Conservation (phyloP, 2,329 filamentous ascomycete species). For the Verticillium klebahnii region DNA sequence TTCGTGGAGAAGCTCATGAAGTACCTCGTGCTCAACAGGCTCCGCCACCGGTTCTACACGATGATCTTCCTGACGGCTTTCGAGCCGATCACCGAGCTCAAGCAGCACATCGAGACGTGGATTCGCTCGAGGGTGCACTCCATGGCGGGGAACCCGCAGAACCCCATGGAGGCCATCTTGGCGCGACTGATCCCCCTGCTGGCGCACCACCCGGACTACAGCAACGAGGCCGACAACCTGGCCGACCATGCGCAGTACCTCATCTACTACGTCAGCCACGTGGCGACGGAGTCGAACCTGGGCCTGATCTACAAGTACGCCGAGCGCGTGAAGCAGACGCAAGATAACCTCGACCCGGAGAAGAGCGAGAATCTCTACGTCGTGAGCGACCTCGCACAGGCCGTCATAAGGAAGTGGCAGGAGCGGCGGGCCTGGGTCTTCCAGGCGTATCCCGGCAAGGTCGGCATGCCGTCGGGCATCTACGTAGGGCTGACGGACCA, state of each 20-base stretch:
- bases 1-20: conserved; percentile 89
- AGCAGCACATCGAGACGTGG: conserved; percentile 78
- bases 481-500: conserved; percentile 74
- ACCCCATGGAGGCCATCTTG: conserved; percentile 74
- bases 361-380: conserved; percentile 76
- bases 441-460: conserved; percentile 75
- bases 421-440: conserved; percentile 83
- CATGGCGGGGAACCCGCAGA: conserved; percentile 55
- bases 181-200: conserved; percentile 80
- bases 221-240: conserved; percentile 59
- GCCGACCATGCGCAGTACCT: conserved; percentile 85
- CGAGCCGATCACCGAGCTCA: conserved; percentile 73
- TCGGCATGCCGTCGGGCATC: conserved; percentile 73
- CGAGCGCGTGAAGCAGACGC: conserved; percentile 86
- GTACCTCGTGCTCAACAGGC: conserved; percentile 69
- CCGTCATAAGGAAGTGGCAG: conserved; percentile 78
- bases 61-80: conserved; percentile 89
- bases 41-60: conserved; percentile 77
- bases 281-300: conserved; percentile 83
- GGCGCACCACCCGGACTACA: conserved; percentile 91
- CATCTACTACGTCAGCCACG: conserved; percentile 77
- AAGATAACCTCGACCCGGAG: conserved; percentile 67
- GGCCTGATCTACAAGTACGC: conserved; percentile 87
- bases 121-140: conserved; percentile 72
- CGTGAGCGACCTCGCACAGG: conserved; percentile 80